A percentile compares a stretch with the other conserved stretches of the same genome.
Conservation (phyloP, 345 rosid species). For the Arabidopsis arenosa region DNA sequence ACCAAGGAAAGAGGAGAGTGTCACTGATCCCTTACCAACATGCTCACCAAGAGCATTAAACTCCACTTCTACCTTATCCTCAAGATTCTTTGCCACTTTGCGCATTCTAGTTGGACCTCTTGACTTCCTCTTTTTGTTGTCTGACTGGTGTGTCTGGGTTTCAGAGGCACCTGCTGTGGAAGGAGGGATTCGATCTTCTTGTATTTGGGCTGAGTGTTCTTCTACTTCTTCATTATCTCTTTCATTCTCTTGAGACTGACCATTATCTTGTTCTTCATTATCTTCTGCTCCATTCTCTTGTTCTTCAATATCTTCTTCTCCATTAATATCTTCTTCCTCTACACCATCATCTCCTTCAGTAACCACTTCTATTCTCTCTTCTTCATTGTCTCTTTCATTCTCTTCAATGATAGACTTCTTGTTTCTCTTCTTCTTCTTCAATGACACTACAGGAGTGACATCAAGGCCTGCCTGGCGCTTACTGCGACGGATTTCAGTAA, state of each 20-base stretch:
- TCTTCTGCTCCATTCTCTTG: neutral
- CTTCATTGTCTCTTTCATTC: neutral
- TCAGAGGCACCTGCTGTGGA: neutral
- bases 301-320: neutral
- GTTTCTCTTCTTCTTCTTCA: neutral
- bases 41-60: neutral
- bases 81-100: neutral
- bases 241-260: too few relatives aligned
- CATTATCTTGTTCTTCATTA: neutral
- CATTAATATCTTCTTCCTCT: neutral
- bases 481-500: neutral
- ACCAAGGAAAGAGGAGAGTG: neutral
- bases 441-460: neutral
- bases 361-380: too few relatives aligned
- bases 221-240: neutral
- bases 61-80: neutral
- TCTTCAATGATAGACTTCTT: neutral
- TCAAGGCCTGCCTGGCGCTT: slow-evolving; percentile 10
- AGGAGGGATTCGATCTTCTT: neutral
- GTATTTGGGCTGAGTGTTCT: too few relatives aligned
- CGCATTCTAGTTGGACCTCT: neutral
- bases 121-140: neutral
- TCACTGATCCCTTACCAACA: neutral
- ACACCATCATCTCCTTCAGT: too few relatives aligned
- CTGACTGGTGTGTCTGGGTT: neutral